Conservation (phyloP, 352 stramenopile genomes). For the Pythium chondricola region DNA sequence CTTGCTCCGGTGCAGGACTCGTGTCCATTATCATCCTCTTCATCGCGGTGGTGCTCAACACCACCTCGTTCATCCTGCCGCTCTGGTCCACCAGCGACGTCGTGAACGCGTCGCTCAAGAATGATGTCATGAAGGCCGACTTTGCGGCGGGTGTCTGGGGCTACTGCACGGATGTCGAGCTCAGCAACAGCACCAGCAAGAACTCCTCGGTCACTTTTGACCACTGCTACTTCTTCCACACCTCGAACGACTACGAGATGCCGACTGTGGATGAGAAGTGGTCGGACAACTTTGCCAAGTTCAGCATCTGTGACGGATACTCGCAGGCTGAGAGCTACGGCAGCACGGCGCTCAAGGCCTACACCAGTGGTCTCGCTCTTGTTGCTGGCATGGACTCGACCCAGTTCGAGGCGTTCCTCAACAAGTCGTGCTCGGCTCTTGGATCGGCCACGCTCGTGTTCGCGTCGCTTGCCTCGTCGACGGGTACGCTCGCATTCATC, state of each 20-base stretch:
- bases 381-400: conserved; percentile 38
- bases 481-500: conserved; percentile 40
- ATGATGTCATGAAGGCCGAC: conserved; percentile 30
- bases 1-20: conserved; percentile 42
- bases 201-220: conserved; percentile 40
- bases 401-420: conserved; percentile 55
- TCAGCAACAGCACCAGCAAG: conserved; percentile 12
- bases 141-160: conserved; percentile 60
- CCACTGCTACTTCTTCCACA: conserved; percentile 73
- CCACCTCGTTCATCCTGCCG: conserved; percentile 54
- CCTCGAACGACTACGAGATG: conserved; percentile 45
- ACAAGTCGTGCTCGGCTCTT: conserved; percentile 46
- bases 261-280: conserved; percentile 25
- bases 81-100: conserved; percentile 57
- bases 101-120: conserved; percentile 30
- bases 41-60: conserved; percentile 46
- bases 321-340: conserved; percentile 23
- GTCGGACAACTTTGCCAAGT: conserved; percentile 40
- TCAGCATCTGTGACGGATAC: conserved; percentile 58
- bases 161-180: conserved; percentile 55
- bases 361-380: conserved; percentile 27
- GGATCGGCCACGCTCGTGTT: conserved; percentile 42
- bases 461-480: conserved; percentile 30
- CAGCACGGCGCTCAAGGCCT: conserved; percentile 22
- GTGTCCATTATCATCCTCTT: conserved; percentile 55